These are phyloP conservation scores for Polytrichum commune DNA, from an alignment of 225 moss, liverwort and hornwort species.

Conservation along the genomic window DNA sequence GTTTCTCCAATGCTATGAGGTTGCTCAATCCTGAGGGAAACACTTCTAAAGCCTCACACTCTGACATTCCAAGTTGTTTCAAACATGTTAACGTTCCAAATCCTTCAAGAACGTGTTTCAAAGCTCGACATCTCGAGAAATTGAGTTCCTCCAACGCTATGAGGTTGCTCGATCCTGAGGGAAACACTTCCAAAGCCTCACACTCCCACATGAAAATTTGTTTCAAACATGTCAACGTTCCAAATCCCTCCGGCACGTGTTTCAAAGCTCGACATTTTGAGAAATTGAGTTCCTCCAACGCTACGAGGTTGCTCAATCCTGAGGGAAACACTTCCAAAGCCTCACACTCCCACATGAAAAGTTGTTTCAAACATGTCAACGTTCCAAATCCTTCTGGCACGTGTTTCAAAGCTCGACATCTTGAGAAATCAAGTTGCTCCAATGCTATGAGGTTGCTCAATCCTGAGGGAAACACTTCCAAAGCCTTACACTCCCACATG, in stretches of 20 bases:
- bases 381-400: no score
- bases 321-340: neutral
- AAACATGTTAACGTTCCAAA: neutral
- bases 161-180: neutral
- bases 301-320: neutral
- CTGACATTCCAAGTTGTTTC: no score
- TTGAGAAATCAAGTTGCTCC: no score
- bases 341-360: neutral
- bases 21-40: no score
- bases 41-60: no score
- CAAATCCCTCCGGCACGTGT: neutral
- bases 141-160: neutral
- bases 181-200: neutral
- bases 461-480: no score
- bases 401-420: no score
- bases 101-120: neutral
- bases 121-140: neutral
- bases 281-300: neutral
- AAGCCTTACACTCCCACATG: no score
- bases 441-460: no score
- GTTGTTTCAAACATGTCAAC: neutral
- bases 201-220: neutral
- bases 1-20: no score
- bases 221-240: neutral
- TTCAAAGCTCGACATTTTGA: neutral